Percentiles rank a stretch among this genome's conserved stretches.
Conservation (phyloP, 2,329 filamentous ascomycete species). For the Ceratocystis huliohia region DNA sequence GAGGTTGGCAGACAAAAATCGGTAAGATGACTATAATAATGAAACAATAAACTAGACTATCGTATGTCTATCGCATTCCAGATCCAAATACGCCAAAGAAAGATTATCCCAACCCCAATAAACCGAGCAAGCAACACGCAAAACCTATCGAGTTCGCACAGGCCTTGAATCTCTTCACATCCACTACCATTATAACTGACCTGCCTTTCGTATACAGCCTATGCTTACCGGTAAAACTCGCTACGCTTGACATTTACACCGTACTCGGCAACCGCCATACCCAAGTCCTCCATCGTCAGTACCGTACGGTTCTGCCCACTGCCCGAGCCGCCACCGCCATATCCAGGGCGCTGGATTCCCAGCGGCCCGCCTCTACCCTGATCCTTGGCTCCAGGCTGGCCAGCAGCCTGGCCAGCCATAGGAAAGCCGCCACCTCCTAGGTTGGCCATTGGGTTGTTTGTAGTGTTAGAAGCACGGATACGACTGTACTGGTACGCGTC, state of each 20-base stretch:
- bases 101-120: neutral
- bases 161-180: neutral
- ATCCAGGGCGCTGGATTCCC: constrained; percentile 65
- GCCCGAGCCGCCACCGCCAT: constrained; percentile 77
- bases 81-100: constrained; percentile 12
- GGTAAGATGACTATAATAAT: neutral
- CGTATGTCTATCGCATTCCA: constrained; percentile 7
- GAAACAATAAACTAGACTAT: constrained; percentile 6
- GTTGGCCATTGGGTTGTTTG: constrained; percentile 79
- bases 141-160: neutral
- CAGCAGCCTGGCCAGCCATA: constrained; percentile 47
- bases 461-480: constrained; percentile 82
- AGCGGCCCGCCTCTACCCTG: constrained; percentile 47
- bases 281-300: constrained; percentile 94
- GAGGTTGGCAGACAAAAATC: neutral
- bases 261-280: constrained; percentile 96
- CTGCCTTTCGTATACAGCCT: too few relatives aligned
- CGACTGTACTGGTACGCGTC: constrained; percentile 97
- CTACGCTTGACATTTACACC: constrained; percentile 94
- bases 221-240: constrained; percentile 72
- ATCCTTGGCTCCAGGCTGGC: constrained; percentile 43
- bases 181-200: neutral
- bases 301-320: constrained; percentile 85
- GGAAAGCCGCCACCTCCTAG: constrained; percentile 62
- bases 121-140: neutral